Percentiles rank a stretch among this genome's conserved stretches.
Evolutionary conservation across 1,284 basidiomycete genomes (phyloP).

Genomic region (Volvariella surrecta): DNA sequence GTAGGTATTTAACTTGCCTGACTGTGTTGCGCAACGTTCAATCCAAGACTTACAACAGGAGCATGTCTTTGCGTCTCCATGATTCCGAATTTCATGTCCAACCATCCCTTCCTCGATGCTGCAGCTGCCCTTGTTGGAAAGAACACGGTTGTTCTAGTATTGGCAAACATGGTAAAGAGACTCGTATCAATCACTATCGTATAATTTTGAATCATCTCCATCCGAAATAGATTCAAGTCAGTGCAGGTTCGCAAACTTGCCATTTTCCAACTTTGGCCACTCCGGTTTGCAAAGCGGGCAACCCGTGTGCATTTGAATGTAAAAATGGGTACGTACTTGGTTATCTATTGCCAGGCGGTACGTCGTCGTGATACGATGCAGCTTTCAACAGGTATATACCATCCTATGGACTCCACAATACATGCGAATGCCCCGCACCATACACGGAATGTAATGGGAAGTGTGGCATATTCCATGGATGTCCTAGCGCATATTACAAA

Average conservation of each 20-base stretch:
- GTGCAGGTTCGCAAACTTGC: slow-evolving; percentile 25
- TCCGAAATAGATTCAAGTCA: slow-evolving; percentile 15
- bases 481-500: slow-evolving; percentile 25
- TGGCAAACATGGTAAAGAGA: slow-evolving; percentile 21
- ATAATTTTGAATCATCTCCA: neutral
- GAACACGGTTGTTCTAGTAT: slow-evolving; percentile 11
- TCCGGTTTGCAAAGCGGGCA: slow-evolving; percentile 25
- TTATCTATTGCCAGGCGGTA: no score
- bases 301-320: slow-evolving; percentile 38
- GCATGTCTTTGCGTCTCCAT: slow-evolving; percentile 31
- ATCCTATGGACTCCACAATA: slow-evolving; percentile 18
- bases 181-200: slow-evolving; percentile 17
- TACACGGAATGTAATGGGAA: slow-evolving; percentile 37
- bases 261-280: slow-evolving; percentile 31
- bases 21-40: neutral
- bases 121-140: slow-evolving; percentile 24
- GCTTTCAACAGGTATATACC: slow-evolving; percentile 16
- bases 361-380: no score
- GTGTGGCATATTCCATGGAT: slow-evolving; percentile 29
- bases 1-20: slow-evolving; percentile 15
- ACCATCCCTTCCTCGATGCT: slow-evolving; percentile 20
- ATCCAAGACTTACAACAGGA: slow-evolving; percentile 16
- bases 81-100: slow-evolving; percentile 23
- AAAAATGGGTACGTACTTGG: slow-evolving; percentile 33
- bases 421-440: slow-evolving; percentile 33